Conservation (phyloP, 495 filamentous ascomycete species). For the Echria macrotheca region DNA sequence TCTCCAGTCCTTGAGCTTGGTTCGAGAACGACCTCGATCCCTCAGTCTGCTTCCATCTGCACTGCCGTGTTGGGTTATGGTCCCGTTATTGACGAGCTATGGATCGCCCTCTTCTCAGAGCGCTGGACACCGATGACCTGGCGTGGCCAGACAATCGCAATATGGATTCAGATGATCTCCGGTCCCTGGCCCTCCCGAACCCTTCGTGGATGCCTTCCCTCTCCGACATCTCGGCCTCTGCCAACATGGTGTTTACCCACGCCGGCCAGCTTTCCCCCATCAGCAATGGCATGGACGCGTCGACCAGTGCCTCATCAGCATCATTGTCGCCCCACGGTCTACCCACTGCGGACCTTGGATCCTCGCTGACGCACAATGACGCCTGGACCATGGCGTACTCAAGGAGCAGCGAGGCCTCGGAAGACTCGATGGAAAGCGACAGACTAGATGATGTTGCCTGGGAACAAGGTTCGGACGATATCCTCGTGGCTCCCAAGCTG, state of each 20-base stretch:
- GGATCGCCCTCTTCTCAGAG: conserved; percentile 36
- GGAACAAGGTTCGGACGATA: conserved; percentile 35
- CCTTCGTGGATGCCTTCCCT: conserved; percentile 35
- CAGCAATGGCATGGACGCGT: conserved; percentile 41
- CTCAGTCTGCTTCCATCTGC: conserved; percentile 1
- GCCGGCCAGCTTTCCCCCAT: conserved; percentile 46
- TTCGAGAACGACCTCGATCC: conserved; percentile 16
- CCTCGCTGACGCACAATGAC: too few relatives aligned
- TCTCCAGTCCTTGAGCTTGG: conserved; percentile 10
- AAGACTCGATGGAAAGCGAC: background rate
- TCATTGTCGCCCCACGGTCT: conserved; percentile 29
- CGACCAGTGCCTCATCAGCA: conserved; percentile 22
- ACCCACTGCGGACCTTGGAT: too few relatives aligned
- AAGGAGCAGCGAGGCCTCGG: conserved; percentile 24
- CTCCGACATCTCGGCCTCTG: conserved; percentile 20
- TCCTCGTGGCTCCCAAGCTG: conserved; percentile 36
- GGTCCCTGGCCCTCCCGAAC: conserved; percentile 28
- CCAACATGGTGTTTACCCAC: conserved; percentile 25
- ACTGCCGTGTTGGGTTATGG: conserved; percentile 28
- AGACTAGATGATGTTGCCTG: conserved; percentile 29
- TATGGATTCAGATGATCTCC: conserved; percentile 38
- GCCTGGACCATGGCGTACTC: conserved; percentile 31
- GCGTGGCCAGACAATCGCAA: conserved; percentile 41
- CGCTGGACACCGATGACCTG: conserved; percentile 36
- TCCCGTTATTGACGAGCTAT: conserved; percentile 40